Percentiles rank a stretch among this genome's conserved stretches.
Conservation (phyloP, 176 grass and related monocot genomes). For the Triticum aestivum region DNA sequence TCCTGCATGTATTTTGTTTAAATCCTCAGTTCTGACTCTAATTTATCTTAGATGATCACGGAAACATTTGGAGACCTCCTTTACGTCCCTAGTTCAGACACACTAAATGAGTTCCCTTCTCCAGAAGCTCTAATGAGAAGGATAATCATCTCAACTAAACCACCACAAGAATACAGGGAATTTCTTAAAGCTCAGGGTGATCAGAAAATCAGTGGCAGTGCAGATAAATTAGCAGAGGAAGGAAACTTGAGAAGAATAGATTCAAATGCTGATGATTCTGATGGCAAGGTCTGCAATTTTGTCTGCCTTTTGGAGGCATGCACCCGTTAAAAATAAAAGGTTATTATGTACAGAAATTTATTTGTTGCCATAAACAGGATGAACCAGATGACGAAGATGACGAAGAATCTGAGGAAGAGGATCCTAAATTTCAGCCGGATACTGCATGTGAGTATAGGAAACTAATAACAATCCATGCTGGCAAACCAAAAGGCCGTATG, state of each 20-base stretch:
- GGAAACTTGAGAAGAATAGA: constrained; percentile 45
- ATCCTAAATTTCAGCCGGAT: constrained; percentile 55
- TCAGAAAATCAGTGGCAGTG: not conserved
- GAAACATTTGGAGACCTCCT: constrained; percentile 80
- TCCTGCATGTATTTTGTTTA: not conserved
- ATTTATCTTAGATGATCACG: constrained; percentile 58
- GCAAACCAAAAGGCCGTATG: constrained; percentile 86
- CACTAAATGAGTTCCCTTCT: constrained; percentile 83
- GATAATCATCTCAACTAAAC: constrained; percentile 97
- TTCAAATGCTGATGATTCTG: constrained; percentile 64
- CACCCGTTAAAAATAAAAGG: not conserved
- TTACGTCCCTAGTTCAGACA: constrained; percentile 56
- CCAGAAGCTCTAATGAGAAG: constrained; percentile 70
- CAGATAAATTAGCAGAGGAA: constrained; percentile 33
- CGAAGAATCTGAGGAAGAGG: constrained; percentile 56
- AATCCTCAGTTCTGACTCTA: constrained; percentile 24
- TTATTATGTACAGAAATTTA: constrained; percentile 13
- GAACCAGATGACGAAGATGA: constrained; percentile 60
- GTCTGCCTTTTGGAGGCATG: not conserved
- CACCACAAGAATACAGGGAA: constrained; percentile 84
- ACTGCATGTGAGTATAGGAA: constrained; percentile 60
- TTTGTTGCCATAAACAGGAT: constrained; percentile 40
- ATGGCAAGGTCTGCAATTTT: constrained; percentile 57
- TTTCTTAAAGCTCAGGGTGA: constrained; percentile 61
- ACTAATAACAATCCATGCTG: constrained; percentile 86